Evolutionary conservation across 257 asterid genomes (phyloP).

Genomic region (Solanum microdontum): DNA sequence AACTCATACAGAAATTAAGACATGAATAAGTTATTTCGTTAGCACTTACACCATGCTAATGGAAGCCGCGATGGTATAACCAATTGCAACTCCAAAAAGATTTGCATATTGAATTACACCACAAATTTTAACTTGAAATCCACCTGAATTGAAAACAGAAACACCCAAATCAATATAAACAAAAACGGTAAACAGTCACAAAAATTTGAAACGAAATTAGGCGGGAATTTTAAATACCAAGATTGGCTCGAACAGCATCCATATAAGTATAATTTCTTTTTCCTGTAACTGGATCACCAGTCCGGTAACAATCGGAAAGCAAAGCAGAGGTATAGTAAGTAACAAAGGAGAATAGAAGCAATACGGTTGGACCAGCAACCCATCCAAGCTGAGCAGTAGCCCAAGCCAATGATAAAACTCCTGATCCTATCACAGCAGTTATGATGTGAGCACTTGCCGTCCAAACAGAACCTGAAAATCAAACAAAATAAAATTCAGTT

Average conservation of each 20-base stretch:
- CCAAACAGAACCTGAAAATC: constrained; percentile 18
- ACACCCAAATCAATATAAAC: neutral
- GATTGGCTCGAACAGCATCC: constrained; percentile 50
- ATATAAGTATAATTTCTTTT: constrained; percentile 56
- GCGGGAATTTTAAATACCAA: constrained; percentile 18
- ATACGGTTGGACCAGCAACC: constrained; percentile 46
- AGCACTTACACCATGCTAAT: constrained; percentile 56
- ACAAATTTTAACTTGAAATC: constrained; percentile 39
- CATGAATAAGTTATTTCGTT: neutral
- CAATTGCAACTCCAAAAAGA: constrained; percentile 47
- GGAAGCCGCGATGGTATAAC: constrained; percentile 64
- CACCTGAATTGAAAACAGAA: constrained; percentile 22
- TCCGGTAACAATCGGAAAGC: constrained; percentile 53
- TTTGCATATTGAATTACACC: constrained; percentile 47
- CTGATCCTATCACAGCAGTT: constrained; percentile 63
- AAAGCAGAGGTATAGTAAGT: constrained; percentile 47
- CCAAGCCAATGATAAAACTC: constrained; percentile 72
- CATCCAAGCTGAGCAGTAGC: constrained; percentile 74
- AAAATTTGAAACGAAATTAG: neutral
- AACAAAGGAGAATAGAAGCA: constrained; percentile 35
- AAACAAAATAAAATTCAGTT: neutral
- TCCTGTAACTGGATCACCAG: constrained; percentile 18
- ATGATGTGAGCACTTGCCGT: constrained; percentile 74
- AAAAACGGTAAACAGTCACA: neutral
- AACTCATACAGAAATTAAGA: neutral